Base-by-base conservation (phyloP, 768 basidiomycete genomes). In the Boletus bicolor region DNA sequence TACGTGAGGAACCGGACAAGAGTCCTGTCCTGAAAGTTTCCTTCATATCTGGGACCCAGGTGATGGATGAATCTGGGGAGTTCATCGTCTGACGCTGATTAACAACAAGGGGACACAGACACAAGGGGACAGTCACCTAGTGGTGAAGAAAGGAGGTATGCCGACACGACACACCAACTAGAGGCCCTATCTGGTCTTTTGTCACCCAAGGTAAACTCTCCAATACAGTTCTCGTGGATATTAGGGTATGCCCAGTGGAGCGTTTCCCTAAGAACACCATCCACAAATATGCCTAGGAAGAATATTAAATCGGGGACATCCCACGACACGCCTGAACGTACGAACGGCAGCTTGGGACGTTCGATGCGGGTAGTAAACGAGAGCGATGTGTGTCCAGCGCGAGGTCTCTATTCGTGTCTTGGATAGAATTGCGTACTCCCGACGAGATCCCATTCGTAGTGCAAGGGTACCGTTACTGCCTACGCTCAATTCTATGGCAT, bases 1-100 rank as follows among this genome's bases (percentile, higher is more conserved):
- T 93, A 94, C 0, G 91, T 94, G 46, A 93, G 73, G 67, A 92
- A 92, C 44, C 81, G 85, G 59, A 84, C 75, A 36, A 93, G 77
- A 3, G 79, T 67, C 9, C 77, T 78, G 46, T 91, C 87, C 66
- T 91, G 91, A 68, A 92, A 91, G 43, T 83, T 84, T 21, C 83
- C 85, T 1, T 77, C 76, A 56, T 93, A 93, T 43, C 86, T 81
- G 9, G 91, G 91, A 5, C 91, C 88, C 11, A 94, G 81, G 62
- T 91, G 88, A 64, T 93, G 86, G 36, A 91, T 79, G 44, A 93
- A 79, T 15, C 87, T 80, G 7, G 85, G 83, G 5, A 91, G 67
- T 56, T 89, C 88, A 50, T 91, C 85, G 15, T 76, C 89, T 89
- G 49, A 24, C 4, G 11, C 1, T 12, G 8, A 51, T 72, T 19